phyloP scores from a whole-genome alignment of 768 basidiomycete genomes.

The Agaricus sinodeliciosus region DNA sequence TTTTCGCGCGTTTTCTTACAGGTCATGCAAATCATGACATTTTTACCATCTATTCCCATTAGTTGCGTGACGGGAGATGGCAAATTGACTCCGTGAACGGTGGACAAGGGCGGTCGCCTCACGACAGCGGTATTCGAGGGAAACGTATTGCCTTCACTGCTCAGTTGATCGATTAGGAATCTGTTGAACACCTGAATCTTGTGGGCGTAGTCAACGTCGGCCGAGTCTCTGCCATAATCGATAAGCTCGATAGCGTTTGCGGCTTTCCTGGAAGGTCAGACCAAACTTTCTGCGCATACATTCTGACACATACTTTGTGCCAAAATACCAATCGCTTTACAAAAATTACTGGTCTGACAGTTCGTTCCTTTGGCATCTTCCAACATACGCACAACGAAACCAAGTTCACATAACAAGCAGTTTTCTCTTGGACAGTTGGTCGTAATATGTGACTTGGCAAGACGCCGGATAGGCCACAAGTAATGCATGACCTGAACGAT shows the following conservation, averaged over 20 bases:
- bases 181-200: slow-evolving; percentile 95
- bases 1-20: slow-evolving; percentile 73
- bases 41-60: slow-evolving; percentile 74
- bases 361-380: slow-evolving; percentile 92
- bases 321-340: slow-evolving; percentile 84
- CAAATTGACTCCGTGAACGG: slow-evolving; percentile 21
- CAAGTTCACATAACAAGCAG: slow-evolving; percentile 91
- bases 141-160: slow-evolving; percentile 61
- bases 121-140: slow-evolving; percentile 52
- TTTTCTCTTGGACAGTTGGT: slow-evolving; percentile 86
- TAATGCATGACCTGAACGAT: slow-evolving; percentile 90
- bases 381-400: slow-evolving; percentile 91
- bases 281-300: not conserved
- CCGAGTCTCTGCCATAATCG: slow-evolving; percentile 75
- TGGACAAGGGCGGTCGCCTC: slow-evolving; percentile 18
- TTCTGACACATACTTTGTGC: slow-evolving; percentile 57
- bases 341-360: slow-evolving; percentile 96
- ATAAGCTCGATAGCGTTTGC: slow-evolving; percentile 81
- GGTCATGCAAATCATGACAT: slow-evolving; percentile 62
- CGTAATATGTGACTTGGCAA: slow-evolving; percentile 90
- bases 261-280: slow-evolving; percentile 27
- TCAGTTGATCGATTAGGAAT: slow-evolving; percentile 83
- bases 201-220: slow-evolving; percentile 72
- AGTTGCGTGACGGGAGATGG: slow-evolving; percentile 82
- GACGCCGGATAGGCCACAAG: slow-evolving; percentile 60